phyloP scores from a whole-genome alignment of 768 basidiomycete genomes.

The Suillus clintonianus region DNA sequence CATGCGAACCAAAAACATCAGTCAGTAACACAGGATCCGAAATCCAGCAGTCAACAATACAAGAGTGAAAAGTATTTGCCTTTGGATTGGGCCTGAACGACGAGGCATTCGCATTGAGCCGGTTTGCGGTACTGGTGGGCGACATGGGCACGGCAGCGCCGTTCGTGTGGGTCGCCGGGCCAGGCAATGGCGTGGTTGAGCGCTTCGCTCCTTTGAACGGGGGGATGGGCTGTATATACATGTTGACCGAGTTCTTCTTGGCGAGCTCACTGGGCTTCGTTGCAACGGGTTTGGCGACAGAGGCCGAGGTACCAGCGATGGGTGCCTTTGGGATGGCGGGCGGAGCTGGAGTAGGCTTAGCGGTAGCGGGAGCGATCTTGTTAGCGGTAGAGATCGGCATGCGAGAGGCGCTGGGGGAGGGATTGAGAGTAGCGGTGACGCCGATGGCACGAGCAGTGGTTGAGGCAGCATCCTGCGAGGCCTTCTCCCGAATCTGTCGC shows the following conservation, averaged over 20 bases:
- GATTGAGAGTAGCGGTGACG: slow-evolving; percentile 38
- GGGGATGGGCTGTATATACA: slow-evolving; percentile 90
- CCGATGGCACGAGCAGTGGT: slow-evolving; percentile 71
- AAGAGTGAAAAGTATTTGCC: slow-evolving; percentile 76
- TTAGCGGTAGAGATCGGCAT: slow-evolving; percentile 31
- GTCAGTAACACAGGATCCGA: slow-evolving; percentile 17
- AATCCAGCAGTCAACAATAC: slow-evolving; percentile 37
- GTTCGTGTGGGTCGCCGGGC: slow-evolving; percentile 19
- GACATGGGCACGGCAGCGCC: slow-evolving; percentile 46
- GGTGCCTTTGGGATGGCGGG: slow-evolving; percentile 28
- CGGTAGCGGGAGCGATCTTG: slow-evolving; percentile 28
- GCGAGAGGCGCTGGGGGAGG: slow-evolving; percentile 50
- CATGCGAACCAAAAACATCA: slow-evolving; percentile 11
- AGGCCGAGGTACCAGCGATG: slow-evolving; percentile 16
- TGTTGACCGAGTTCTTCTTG: slow-evolving; percentile 53
- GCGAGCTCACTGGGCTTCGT: slow-evolving; percentile 32
- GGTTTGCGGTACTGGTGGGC: slow-evolving; percentile 54
- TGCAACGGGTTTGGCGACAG: slow-evolving; percentile 31
- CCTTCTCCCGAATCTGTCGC: slow-evolving; percentile 77
- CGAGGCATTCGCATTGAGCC: slow-evolving; percentile 86
- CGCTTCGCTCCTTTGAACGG: slow-evolving; percentile 77
- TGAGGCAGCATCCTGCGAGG: slow-evolving; percentile 66
- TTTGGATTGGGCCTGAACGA: slow-evolving; percentile 90
- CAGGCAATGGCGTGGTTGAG: slow-evolving; percentile 24
- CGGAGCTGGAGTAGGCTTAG: slow-evolving; percentile 31